Percentiles rank a stretch among this genome's conserved stretches.
Evolutionary conservation across 2,329 filamentous ascomycete genomes (phyloP).

Genomic region (Blastomyces silverae): DNA sequence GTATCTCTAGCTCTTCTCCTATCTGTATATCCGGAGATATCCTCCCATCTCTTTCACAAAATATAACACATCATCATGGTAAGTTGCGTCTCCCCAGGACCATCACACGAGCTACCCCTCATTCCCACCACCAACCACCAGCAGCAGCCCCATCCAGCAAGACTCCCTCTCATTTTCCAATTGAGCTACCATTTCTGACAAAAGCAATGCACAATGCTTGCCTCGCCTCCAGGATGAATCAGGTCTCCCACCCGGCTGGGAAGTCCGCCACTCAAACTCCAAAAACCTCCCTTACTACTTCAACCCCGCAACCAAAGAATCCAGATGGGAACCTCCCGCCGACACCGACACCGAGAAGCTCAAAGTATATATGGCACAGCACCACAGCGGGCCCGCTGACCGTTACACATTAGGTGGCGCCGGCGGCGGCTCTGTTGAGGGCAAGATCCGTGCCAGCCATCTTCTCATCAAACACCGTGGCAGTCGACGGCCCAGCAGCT

Average conservation of each 20-base stretch:
- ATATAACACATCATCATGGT: conserved; percentile 1
- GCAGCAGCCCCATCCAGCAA: not conserved
- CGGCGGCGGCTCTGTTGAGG: conserved; percentile 44
- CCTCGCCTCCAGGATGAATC: conserved; percentile 55
- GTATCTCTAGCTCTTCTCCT: not conserved
- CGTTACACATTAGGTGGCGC: conserved; percentile 27
- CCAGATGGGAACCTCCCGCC: conserved; percentile 86
- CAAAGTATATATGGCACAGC: conserved; percentile 84
- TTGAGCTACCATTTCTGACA: not conserved
- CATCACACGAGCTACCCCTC: too few species aligned
- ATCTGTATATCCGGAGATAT: not conserved
- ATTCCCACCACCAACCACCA: not conserved
- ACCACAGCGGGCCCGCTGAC: conserved; percentile 58
- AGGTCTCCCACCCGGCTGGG: conserved; percentile 81
- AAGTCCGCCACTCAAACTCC: conserved; percentile 95
- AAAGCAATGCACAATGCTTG: not conserved
- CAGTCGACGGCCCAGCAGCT: conserved; percentile 83
- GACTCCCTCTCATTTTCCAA: not conserved
- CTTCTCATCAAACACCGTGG: conserved; percentile 88
- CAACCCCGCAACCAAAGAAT: conserved; percentile 77
- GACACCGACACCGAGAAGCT: conserved; percentile 87
- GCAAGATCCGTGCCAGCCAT: conserved; percentile 90
- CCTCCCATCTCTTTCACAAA: not conserved
- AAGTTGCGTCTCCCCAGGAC: not conserved
- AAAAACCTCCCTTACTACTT: conserved; percentile 99